Evolutionary conservation across 257 asterid species (phyloP), one percentile per base, ranked within the genome.

Genomic region (Vinca minor): DNA sequence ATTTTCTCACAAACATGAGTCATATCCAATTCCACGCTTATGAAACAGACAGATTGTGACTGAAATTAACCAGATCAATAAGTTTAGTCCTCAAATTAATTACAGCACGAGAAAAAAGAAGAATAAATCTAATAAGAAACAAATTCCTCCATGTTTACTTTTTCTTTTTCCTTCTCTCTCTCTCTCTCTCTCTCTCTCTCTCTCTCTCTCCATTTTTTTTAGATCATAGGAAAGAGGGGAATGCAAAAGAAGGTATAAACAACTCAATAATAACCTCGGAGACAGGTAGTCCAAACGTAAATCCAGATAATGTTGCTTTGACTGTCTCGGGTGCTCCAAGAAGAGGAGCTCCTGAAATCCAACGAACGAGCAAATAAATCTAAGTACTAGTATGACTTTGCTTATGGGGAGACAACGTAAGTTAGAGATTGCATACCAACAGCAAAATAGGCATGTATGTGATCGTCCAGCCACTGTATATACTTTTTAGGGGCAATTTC

Each of bases 371-470:
- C 38, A 59, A 26, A 48, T 76, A 63, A 69, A 72, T 20, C 59
- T 32, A 53, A 59, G n/a, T 47, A 25, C 41, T 77, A 41, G 60
- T 45, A 38, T 25, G 61, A 48, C 48, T 59, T 29, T 45, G 58
- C 45, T 68, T 38, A 68, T 56, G 49, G 55, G 47, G 39, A 70
- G 77, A 44, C 65, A 61, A 71, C 62, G 52, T n/a, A 57, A 54
- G 57, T 50, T 54, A 31, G 60, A 69, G 65, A 29, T 69, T 65
- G 78, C 92, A 79, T 89, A 92, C 98, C 98, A 66, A 92, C 98
- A 47, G 98, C 98, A 72, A 92, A 92, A 78, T 89, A 92, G 62
- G 98, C 96, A 81, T 89, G 98, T 63, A 92, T 89, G 79, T 92
- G 98, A 23, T 85, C 83, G 67, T 92, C 98, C 72, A 92, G 80